Evolutionary conservation across 345 rosid genomes (phyloP), one percentile per base, ranked within the genome.

Genomic region (Brassica incana): DNA sequence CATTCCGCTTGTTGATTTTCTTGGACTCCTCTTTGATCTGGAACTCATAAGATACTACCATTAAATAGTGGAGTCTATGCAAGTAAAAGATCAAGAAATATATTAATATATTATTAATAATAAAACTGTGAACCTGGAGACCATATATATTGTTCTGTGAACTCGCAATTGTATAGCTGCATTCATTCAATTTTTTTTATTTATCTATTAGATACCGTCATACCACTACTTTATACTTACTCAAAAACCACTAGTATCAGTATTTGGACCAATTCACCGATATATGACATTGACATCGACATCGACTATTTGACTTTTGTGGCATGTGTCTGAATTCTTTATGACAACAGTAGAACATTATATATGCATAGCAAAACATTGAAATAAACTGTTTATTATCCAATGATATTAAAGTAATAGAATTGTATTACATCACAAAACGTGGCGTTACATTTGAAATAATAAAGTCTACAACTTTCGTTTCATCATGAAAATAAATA

Each of bases 341-440:
- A 36, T 27, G 76, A 54, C 45, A 65, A 7, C 27, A 77, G 18
- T 67, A 16, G 32, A 56, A 38, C 65, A 75, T 20, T 20, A n/a
- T 58, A 15, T 60, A 67, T 8, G 6, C 3, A 45, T 45, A 71
- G 6, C 67, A 56, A 54, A 71, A 65, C 50, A 66, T 72, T 72
- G 77, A 78, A 77, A 64, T 25, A 72, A 16, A 8, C 5, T 18
- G 50, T 14, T 16, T 43, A 33, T 52, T 35, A 58, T 27, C 81
- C 76, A 71, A 71, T 71, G 5, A 4, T 50, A 62, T 35, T 32
- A 6, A 62, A 64, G 23, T 36, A 59, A 11, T 60, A 25, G 6
- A 69, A 68, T 76, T 12, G n/a, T 69, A 56, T 15, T 38, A 38
- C 61, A 65, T 72, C 77, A 78, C 67, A 58, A 71, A 78, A 71